Conservation (phyloP, 192 early-diverging fungal genomes). For the Spinellus fusiger region DNA sequence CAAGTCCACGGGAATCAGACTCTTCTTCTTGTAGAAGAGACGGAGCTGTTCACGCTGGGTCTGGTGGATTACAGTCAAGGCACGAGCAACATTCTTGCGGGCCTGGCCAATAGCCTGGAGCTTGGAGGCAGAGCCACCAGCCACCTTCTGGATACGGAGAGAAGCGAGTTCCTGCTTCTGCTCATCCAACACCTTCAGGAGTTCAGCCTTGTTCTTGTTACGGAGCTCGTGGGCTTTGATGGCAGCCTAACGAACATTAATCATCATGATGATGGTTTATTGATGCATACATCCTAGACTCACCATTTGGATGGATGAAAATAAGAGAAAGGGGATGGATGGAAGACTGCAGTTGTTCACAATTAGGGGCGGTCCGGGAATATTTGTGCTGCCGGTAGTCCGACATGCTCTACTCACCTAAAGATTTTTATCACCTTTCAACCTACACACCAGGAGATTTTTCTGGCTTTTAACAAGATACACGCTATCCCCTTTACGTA, state of each 20-base stretch:
- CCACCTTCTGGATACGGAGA: conserved; percentile 92
- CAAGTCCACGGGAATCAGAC: conserved; percentile 94
- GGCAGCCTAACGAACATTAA: conserved; percentile 56
- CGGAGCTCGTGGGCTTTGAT: conserved; percentile 93
- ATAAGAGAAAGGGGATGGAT: background rate
- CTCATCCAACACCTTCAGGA: conserved; percentile 86
- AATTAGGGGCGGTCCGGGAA: conserved; percentile 11
- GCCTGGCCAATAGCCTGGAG: conserved; percentile 49
- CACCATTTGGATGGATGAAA: background rate
- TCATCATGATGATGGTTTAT: too few species aligned
- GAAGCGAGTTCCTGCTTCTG: conserved; percentile 91
- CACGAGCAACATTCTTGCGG: conserved; percentile 91
- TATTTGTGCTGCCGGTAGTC: too few species aligned
- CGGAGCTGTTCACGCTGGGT: conserved; percentile 86
- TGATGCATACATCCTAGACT: too few species aligned
- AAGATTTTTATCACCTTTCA: too few species aligned
- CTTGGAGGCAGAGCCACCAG: conserved; percentile 43
- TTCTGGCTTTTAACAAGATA: too few species aligned
- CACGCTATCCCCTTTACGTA: too few species aligned
- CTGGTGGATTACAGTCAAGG: conserved; percentile 94
- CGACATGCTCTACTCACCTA: too few species aligned
- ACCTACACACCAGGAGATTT: too few species aligned
- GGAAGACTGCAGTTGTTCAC: background rate
- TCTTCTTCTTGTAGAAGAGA: conserved; percentile 89
- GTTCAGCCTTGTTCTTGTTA: conserved; percentile 89